Conservation (phyloP, 345 rosid species). For the Pistacia vera region DNA sequence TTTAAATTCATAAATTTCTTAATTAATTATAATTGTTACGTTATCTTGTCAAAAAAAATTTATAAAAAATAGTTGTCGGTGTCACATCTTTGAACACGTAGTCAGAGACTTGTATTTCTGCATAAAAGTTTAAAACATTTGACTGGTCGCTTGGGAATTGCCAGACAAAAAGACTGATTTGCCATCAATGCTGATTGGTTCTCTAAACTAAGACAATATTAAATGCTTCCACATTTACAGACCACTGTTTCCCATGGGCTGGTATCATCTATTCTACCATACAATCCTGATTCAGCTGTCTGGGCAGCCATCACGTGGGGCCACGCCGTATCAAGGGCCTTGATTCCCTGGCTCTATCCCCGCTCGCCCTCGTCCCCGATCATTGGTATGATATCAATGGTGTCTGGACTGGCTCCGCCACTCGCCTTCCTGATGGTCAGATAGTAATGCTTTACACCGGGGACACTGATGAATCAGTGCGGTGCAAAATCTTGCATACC, state of each 20-base stretch:
- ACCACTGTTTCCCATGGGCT: slow-evolving; percentile 74
- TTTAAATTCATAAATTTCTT: no score
- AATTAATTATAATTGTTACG: no score
- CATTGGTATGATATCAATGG: slow-evolving; percentile 77
- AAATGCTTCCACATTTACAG: slow-evolving; percentile 29
- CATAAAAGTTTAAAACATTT: no score
- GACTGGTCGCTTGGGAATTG: background rate
- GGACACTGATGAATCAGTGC: slow-evolving; percentile 51
- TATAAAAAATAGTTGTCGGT: no score
- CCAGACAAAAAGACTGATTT: no score
- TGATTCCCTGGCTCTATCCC: slow-evolving; percentile 90
- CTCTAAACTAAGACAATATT: background rate
- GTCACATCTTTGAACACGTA: no score
- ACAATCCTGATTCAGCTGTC: slow-evolving; percentile 81
- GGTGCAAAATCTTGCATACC: slow-evolving; percentile 89
- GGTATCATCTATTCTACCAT: slow-evolving; percentile 98
- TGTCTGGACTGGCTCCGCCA: slow-evolving; percentile 96
- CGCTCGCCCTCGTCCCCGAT: slow-evolving; percentile 77
- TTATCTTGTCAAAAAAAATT: no score
- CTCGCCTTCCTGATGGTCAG: slow-evolving; percentile 63
- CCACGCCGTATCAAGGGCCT: slow-evolving; percentile 81
- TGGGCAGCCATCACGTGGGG: slow-evolving; percentile 99
- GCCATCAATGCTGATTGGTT: background rate
- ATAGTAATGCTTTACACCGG: slow-evolving; percentile 88
- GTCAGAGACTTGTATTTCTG: no score